Evolutionary conservation across 768 basidiomycete species (phyloP), one percentile per base, ranked within the genome.

Genomic region (Inosperma sp.): DNA sequence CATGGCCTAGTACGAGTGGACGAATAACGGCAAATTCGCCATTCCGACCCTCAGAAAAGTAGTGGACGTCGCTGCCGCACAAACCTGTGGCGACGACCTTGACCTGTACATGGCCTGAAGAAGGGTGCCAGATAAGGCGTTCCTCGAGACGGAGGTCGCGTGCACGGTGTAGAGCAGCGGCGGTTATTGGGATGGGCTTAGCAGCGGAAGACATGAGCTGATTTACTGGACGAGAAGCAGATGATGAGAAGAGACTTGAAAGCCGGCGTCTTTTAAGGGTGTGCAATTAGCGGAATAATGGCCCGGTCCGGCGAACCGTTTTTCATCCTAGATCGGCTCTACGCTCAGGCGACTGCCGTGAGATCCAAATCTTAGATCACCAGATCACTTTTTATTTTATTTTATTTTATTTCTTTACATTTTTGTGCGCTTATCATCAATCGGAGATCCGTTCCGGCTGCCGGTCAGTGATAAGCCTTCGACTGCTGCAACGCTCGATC

Each of bases 1-100:
- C 94, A 68, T 97, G 94, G 21, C 94, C 95, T 26, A 98, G 85
- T 39, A 93, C 86, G 52, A 97, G 81, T 4, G 94, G 93, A 5
- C 82, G 75, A 53, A 82, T 86, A 55, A 96, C 76, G 44, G 83
- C 85, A 70, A 94, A 96, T 66, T 92, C 90, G 41, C 93, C 94
- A 66, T 96, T 98, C 35, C 90, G 81, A 17, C 88, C 93, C 59
- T 93, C 84, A 26, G 73, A 67, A 69, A 88, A 96, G 72, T 97
- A 96, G 68, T 96, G 94, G 8, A 94, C 67, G 68, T 91, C 90
- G 50, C 81, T 83, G 52, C 94, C 94, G 61, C 94, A 98, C 47
- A 98, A 81, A 53, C 95, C 95, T 4, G 94, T 97, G 34, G 88
- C 74, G 49, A 76, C 73, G 55, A 95, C 75, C 52, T 80, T 76